Evolutionary conservation across 208 protist species (phyloP).

Genomic region (Endotrypanum monterogeii): DNA sequence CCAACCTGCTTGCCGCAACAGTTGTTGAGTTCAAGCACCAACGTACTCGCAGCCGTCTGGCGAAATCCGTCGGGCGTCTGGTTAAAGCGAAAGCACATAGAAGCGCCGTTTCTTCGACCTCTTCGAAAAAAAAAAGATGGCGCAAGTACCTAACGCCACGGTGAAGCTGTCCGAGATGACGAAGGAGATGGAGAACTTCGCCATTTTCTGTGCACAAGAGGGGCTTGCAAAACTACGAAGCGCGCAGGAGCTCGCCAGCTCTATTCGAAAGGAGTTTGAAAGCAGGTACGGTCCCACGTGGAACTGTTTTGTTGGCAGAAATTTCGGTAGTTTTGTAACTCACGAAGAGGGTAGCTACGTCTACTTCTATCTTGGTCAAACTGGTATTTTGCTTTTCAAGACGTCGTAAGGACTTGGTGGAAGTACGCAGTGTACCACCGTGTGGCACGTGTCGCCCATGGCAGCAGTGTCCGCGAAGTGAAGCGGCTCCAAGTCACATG

Average conservation of each 20-base stretch:
- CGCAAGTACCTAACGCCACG: conserved; percentile 73
- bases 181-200: conserved; percentile 97
- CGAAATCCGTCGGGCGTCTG: conserved; percentile 1
- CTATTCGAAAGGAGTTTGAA: conserved; percentile 99
- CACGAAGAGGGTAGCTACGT: conserved; percentile 99
- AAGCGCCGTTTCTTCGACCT: conserved; percentile 6
- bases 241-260: conserved; percentile 99
- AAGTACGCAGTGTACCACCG: not conserved
- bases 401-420: conserved; percentile 39
- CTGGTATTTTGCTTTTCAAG: conserved; percentile 98
- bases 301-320: conserved; percentile 99
- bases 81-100: not conserved
- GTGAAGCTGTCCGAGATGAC: conserved; percentile 95
- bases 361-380: conserved; percentile 99
- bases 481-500: not conserved
- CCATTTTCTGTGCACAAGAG: conserved; percentile 96
- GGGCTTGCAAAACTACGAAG: conserved; percentile 98
- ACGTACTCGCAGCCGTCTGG: not conserved
- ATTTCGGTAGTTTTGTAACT: conserved; percentile 99
- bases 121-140: conserved; percentile 43
- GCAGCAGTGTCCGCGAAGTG: not conserved
- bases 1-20: not conserved
- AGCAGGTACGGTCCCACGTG: conserved; percentile 98
- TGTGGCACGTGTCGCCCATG: not conserved
- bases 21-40: not conserved